Evolutionary conservation across 495 filamentous ascomycete species (phyloP).

Genomic region (Jackrogersella multiformis): DNA sequence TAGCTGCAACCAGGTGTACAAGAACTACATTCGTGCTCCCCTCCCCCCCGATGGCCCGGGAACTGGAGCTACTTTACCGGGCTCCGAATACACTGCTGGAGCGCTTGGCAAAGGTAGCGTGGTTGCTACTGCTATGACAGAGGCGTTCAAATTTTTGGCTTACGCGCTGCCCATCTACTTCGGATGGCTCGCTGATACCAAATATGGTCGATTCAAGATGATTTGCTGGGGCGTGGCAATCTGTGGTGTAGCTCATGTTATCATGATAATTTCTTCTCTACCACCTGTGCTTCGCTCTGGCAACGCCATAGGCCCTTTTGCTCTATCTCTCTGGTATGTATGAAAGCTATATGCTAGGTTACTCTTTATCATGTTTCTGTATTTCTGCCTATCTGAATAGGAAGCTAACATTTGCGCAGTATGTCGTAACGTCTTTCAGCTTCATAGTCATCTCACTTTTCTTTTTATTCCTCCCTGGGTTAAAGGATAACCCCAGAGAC

Average conservation of each 20-base stretch:
- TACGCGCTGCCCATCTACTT: slow-evolving; percentile 68
- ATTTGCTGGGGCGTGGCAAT: slow-evolving; percentile 67
- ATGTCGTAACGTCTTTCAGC: slow-evolving; percentile 2
- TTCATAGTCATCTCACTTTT: slow-evolving; percentile 32
- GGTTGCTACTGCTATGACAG: slow-evolving; percentile 62
- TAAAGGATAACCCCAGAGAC: background rate
- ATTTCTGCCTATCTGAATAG: background rate
- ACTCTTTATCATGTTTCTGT: background rate
- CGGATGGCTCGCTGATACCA: slow-evolving; percentile 67
- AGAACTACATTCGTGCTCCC: slow-evolving; percentile 66
- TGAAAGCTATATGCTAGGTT: background rate
- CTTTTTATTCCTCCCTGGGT: slow-evolving; percentile 42
- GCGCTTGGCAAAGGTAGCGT: slow-evolving; percentile 67
- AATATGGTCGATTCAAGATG: slow-evolving; percentile 67
- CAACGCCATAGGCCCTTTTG: slow-evolving; percentile 65
- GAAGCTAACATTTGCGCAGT: slow-evolving; percentile 27
- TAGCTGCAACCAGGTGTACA: slow-evolving; percentile 60
- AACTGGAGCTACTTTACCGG: slow-evolving; percentile 62
- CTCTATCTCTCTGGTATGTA: slow-evolving; percentile 57
- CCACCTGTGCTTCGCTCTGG: slow-evolving; percentile 65
- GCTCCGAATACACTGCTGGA: slow-evolving; percentile 64
- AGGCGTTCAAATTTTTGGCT: slow-evolving; percentile 66
- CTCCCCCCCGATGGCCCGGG: slow-evolving; percentile 65
- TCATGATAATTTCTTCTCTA: slow-evolving; percentile 68
- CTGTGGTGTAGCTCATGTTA: slow-evolving; percentile 68